Base-by-base conservation (phyloP, 495 filamentous ascomycete genomes). In the Penicillium arizonense region DNA sequence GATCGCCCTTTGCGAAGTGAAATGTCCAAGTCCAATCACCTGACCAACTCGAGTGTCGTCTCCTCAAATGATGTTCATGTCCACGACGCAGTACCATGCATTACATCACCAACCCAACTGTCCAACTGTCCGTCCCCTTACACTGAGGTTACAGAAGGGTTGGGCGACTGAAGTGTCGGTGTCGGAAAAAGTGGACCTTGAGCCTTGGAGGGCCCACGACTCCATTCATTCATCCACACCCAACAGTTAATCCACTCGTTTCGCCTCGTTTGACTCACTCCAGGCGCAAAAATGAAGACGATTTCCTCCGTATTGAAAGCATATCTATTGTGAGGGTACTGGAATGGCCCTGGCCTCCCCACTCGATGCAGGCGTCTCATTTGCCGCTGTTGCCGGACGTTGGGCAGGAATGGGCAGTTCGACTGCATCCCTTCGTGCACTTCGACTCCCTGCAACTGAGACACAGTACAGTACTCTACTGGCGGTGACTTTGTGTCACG, bases 341-440 rank as follows among this genome's bases (percentile, higher is more conserved):
- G 28, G 28, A 38, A 37, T 23, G 30, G 23, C 40, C 41, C 16
- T 55, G 24, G 50, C 38, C 56, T 59, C 50, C 44, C 58, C 60
- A 58, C 56, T 32, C 44, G n/a, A 32, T 44, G 52, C 53, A 44
- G 52, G 47, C 61, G 64, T 62, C 61, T 53, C 32, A 57, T 68
- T 66, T 68, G 57, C 66, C 68, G 67, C 67, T 54, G 56, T 61
- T 64, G 52, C 57, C 68, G 67, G 53, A 52, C 60, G 62, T 73
- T 72, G 72, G 72, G 72, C 68, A 75, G 62, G 64, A 67, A 75
- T 56, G 51, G 53, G 47, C 39, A 16, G 30, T 20, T 57, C 46
- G 50, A 62, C 59, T 53, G 59, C 62, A 57, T 65, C 55, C 56
- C 51, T 57, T 43, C 33, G 33, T 51, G 13, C 33, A 30, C 36